These are phyloP conservation scores for Crithidia fasciculata DNA, from an alignment of 208 protist species.

Conservation along the genomic window DNA sequence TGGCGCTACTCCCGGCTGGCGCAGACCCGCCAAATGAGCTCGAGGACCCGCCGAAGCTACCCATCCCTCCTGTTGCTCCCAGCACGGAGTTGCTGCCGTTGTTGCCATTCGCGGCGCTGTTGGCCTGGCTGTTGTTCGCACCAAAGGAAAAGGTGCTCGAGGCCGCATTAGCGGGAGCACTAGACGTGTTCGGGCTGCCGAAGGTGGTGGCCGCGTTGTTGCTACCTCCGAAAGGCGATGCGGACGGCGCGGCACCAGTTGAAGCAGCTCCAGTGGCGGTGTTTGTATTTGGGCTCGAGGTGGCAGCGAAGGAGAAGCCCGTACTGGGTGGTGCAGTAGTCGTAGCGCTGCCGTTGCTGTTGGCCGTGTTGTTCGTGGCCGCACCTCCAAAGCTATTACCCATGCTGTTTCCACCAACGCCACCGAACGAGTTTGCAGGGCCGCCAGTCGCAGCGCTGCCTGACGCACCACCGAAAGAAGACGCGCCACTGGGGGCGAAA, in stretches of 20 bases:
- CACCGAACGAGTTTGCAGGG: background rate
- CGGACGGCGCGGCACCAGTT: background rate
- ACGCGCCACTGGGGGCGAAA: background rate
- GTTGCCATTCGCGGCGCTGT: background rate
- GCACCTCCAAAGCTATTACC: background rate
- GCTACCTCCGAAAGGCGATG: background rate
- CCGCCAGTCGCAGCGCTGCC: background rate
- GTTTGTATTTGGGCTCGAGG: background rate
- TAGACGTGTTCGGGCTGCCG: background rate
- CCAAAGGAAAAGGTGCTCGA: background rate
- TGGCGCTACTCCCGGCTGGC: background rate
- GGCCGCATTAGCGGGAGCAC: background rate
- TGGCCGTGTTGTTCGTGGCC: background rate
- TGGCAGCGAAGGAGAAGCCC: background rate
- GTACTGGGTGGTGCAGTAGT: background rate
- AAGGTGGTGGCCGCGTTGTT: background rate
- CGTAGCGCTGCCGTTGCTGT: background rate
- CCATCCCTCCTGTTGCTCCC: background rate
- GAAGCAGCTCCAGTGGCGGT: background rate
- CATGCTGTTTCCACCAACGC: background rate
- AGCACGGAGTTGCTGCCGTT: background rate
- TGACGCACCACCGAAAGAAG: background rate
- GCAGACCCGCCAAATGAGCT: background rate
- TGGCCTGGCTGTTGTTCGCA: background rate
- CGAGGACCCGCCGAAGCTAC: background rate